Evolutionary conservation across 116 monocot species (phyloP), one percentile per base, ranked within the genome.

Genomic region (Cymodocea nodosa): DNA sequence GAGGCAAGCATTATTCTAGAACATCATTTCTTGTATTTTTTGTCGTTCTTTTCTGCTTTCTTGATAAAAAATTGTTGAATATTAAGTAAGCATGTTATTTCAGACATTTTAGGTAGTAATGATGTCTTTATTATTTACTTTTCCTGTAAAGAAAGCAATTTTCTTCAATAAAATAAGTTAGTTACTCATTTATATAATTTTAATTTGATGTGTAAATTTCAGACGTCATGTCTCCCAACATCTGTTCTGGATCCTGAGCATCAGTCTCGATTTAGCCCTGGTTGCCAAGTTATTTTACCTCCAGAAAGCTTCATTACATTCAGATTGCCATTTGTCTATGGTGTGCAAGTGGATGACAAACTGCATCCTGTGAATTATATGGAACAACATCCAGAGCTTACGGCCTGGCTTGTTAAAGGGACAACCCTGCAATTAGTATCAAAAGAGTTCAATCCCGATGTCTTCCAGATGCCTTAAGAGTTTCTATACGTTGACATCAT

Each of bases 311-410:
- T 92, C 77, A 73, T 92, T 63, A 70, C 87, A 54, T 56, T 99
- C 39, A 86, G 83, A 56, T 79, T 92, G n/a, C 92, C 99, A 64
- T 99, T 99, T 77, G 76, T 99, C 35, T 99, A 92, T 76, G 99
- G 92, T 61, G 72, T 89, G 61, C 65, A 76, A 70, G 72, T 68
- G 49, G 74, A 71, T 74, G 80, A 81, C 75, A 77, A 81, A 69
- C 17, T 83, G 57, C 74, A 83, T 48, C 89, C 99, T 35, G 77
- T 99, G 44, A 72, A 75, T 15, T 68, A 74, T 67, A 63, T 80
- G 20, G 84, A 84, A 50, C 37, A 82, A 69, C 80, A 69, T 35
- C 92, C 92, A 40, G 92, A 99, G 37, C 77, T 71, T 59, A 92
- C 84, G 59, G 99, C 99, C 59, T 99, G 92, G 80, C 85, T 99